Evolutionary conservation across 2,329 filamentous ascomycete species (phyloP).

Genomic region (Alternaria triticina): DNA sequence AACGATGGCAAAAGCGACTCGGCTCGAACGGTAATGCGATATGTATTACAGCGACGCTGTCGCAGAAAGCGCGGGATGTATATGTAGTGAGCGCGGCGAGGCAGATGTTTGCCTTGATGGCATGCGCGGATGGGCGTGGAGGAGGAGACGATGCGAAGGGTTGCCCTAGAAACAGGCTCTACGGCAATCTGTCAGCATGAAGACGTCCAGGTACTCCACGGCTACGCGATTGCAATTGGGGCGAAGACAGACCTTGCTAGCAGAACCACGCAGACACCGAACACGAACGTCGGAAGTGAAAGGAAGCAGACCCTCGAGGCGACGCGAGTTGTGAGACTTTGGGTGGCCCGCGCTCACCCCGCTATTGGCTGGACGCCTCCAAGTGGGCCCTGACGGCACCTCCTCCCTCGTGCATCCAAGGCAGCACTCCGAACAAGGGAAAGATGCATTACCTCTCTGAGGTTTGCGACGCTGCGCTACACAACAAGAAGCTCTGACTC

Average conservation of each 20-base stretch:
- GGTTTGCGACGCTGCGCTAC: not conserved
- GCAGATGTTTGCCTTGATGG: conserved; percentile 28
- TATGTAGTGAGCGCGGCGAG: conserved; percentile 11
- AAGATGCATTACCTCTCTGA: not conserved
- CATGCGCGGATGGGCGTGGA: conserved; percentile 7
- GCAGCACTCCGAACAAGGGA: not conserved
- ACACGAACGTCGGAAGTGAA: conserved; percentile 20
- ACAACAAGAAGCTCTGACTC: not conserved
- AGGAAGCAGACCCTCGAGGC: conserved; percentile 19
- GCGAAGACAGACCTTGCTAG: conserved; percentile 16
- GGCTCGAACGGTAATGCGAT: not conserved
- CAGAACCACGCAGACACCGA: conserved; percentile 14
- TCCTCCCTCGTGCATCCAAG: not conserved
- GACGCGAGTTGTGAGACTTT: conserved; percentile 29
- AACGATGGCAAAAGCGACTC: not conserved
- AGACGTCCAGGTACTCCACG: not conserved
- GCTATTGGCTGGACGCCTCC: conserved; percentile 11
- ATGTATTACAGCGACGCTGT: conserved; percentile 4
- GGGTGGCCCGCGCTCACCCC: conserved; percentile 10
- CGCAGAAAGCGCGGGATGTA: not conserved
- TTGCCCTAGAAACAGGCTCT: conserved; percentile 31
- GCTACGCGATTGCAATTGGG: conserved; percentile 13
- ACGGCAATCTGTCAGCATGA: conserved; percentile 24
- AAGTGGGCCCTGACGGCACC: not conserved
- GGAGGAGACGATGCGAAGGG: conserved; percentile 23